Evolutionary conservation across 306 rosid species (phyloP), one percentile per base, ranked within the genome.

Genomic region (Vigna reflexopilosa): DNA sequence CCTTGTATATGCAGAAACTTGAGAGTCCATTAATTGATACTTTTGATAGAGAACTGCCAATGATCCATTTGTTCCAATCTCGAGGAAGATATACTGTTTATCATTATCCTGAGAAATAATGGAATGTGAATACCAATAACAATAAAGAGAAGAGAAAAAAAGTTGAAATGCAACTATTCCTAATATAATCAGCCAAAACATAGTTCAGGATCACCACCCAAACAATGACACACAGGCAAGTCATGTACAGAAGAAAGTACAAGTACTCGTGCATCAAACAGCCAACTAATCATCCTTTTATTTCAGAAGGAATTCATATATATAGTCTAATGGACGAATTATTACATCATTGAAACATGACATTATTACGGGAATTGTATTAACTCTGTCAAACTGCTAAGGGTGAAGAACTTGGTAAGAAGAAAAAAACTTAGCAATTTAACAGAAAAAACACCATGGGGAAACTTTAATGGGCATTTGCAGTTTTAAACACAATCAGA

Each of bases 31-130:
- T 47, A 87, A 77, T 17, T 44, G 26, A 77, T 87, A 89, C 77
- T 81, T 85, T 47, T 80, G 67, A 67, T 89, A 89, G 34, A 87
- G 87, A 66, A 65, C 73, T 73, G 84, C 82, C 55, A 89, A 83
- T 59, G 91, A 87, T 15, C 93, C 93, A 78, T 87, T 85, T 42
- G 88, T 81, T 19, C 83, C 89, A 57, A 89, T 90, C 88, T 84
- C 92, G 40, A 89, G 88, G 79, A 89, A 88, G 87, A 88, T 88
- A 79, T 84, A 84, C 15, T 84, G 71, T 36, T 73, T 86, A 62
- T 68, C 71, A 20, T 84, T 56, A 15, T 84, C 87, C 92, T 89
- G 87, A 59, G 69, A 72, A 50, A 55, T 32, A 26, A 62, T 9
- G 77, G 72, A 44, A 65, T 16, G 44, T 45, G 4, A 72, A 73